Percentiles rank a stretch among this genome's conserved stretches.
Evolutionary conservation across 768 basidiomycete genomes (phyloP).

Genomic region (Collybiopsis luxurians): DNA sequence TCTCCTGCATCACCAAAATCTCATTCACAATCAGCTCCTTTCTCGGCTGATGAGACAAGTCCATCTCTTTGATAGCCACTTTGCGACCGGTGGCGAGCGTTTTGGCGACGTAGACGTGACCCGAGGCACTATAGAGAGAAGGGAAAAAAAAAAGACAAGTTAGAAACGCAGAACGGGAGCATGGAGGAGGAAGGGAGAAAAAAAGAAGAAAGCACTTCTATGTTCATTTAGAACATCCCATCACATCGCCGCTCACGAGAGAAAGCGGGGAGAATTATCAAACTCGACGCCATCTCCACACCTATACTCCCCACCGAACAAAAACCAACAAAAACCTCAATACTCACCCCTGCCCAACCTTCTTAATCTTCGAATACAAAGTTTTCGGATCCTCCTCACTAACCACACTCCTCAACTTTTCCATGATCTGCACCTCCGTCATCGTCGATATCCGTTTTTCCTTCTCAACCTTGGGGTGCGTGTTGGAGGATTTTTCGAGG

Average conservation of each 20-base stretch:
- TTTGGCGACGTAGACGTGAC: slow-evolving; percentile 97
- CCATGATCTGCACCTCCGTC: slow-evolving; percentile 98
- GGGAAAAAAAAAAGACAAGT: background rate
- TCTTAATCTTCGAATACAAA: slow-evolving; percentile 95
- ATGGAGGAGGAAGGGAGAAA: background rate
- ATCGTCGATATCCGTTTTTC: slow-evolving; percentile 94
- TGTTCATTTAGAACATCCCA: background rate
- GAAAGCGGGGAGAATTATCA: background rate
- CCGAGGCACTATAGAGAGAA: slow-evolving; percentile 70
- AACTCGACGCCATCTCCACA: background rate
- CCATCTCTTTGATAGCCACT: slow-evolving; percentile 99
- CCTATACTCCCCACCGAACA: slow-evolving; percentile 13
- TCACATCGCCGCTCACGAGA: background rate
- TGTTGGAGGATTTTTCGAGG: slow-evolving; percentile 42
- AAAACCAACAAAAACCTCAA: slow-evolving; percentile 10
- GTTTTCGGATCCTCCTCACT: slow-evolving; percentile 82
- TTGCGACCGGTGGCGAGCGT: slow-evolving; percentile 79
- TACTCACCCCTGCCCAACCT: slow-evolving; percentile 95
- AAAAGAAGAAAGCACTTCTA: background rate
- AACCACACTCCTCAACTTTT: slow-evolving; percentile 89
- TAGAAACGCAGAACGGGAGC: background rate
- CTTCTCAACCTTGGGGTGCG: slow-evolving; percentile 61
- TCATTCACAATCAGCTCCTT: slow-evolving; percentile 99
- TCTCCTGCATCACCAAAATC: slow-evolving; percentile 98
- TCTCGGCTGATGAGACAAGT: slow-evolving; percentile 88